A percentile compares a stretch with the other conserved stretches of the same genome.
Evolutionary conservation across 805 yeast species (phyloP).

Genomic region (Brettanomyces naardenensis): DNA sequence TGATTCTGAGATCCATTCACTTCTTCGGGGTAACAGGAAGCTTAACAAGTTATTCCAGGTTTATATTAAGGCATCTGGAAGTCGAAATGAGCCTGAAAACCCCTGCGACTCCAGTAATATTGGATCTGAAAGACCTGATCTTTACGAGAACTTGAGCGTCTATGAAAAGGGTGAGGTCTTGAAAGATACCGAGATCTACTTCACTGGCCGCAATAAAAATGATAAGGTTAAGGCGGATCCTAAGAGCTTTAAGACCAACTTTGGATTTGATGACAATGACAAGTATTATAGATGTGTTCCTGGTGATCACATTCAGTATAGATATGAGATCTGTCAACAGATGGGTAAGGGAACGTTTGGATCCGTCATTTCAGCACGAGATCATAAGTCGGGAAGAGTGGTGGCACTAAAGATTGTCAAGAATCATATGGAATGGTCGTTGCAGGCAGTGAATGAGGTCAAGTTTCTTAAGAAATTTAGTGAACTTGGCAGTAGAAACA

Average conservation of each 20-base stretch:
- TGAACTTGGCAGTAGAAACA: constrained; percentile 14
- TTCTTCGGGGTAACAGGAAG: not conserved
- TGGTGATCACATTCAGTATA: constrained; percentile 69
- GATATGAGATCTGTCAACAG: constrained; percentile 52
- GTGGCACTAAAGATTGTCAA: constrained; percentile 77
- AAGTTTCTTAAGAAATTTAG: constrained; percentile 49
- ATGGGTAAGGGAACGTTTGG: constrained; percentile 85
- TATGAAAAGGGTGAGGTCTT: constrained; percentile 58
- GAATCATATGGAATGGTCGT: constrained; percentile 62
- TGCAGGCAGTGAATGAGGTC: constrained; percentile 75
- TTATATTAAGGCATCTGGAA: constrained; percentile 2
- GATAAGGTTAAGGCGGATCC: constrained; percentile 26
- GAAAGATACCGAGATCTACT: constrained; percentile 40
- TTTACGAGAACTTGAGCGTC: constrained; percentile 29
- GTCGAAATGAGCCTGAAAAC: not conserved
- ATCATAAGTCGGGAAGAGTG: constrained; percentile 47
- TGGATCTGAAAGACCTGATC: constrained; percentile 11
- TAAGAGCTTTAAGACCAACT: constrained; percentile 36
- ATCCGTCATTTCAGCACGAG: constrained; percentile 59
- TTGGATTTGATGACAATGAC: constrained; percentile 64
- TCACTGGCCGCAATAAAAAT: constrained; percentile 31
- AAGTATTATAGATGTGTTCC: constrained; percentile 50
- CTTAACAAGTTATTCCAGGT: not conserved
- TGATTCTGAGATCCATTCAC: constrained; percentile 2
- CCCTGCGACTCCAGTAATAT: constrained; percentile 11